Conservation (phyloP, 129 eudicot genomes). For the Tagetes patula region DNA sequence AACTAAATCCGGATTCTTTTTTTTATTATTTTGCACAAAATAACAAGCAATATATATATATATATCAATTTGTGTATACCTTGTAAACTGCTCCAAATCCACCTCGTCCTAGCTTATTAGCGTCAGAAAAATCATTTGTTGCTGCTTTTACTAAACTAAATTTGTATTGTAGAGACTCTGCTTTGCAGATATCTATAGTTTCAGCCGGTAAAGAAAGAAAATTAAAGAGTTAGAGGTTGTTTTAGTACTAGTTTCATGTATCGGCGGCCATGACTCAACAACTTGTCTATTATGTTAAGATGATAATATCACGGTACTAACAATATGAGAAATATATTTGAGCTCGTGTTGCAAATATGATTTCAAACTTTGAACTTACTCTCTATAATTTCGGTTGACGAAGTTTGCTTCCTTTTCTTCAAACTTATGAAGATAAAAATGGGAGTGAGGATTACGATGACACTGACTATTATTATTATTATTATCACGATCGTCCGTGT, state of each 20-base stretch:
- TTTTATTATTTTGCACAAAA: background rate
- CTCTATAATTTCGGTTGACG: background rate
- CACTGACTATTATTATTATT: too few species aligned
- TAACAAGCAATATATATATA: background rate
- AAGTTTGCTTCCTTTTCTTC: background rate
- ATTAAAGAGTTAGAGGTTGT: too few species aligned
- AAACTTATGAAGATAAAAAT: too few species aligned
- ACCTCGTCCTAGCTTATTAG: background rate
- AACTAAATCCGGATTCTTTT: too few species aligned
- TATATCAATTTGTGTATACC: background rate
- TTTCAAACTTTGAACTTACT: background rate
- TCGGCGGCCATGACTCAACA: too few species aligned
- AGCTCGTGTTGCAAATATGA: background rate
- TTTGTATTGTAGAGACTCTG: background rate
- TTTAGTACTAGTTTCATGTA: too few species aligned
- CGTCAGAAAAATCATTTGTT: conserved; percentile 10
- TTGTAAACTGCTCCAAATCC: conserved; percentile 1
- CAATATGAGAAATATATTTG: background rate
- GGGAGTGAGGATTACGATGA: too few species aligned
- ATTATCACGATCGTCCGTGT: too few species aligned
- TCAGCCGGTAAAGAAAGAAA: background rate
- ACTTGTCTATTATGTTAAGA: too few species aligned
- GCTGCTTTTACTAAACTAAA: background rate
- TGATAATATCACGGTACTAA: too few species aligned
- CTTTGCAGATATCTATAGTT: background rate